These are phyloP conservation scores for Avena eriantha DNA, from an alignment of 176 grass and related monocot species.

Conservation along the genomic window DNA sequence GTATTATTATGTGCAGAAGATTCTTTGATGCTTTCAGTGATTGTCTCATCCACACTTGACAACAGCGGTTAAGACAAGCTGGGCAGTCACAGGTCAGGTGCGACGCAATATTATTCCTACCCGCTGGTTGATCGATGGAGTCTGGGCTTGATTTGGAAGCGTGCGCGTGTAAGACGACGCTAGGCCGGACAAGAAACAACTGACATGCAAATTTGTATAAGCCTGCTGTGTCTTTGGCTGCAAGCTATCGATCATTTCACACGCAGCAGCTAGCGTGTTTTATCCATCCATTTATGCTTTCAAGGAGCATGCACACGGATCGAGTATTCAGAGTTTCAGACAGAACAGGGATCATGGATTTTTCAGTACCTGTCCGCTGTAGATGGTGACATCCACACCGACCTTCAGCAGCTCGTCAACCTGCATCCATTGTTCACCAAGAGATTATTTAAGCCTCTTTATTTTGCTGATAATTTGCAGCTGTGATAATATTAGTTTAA, in stretches of 20 bases:
- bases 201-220: no score
- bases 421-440: conserved; percentile 35
- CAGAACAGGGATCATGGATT: background rate
- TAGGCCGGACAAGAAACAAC: background rate
- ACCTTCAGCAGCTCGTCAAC: conserved; percentile 82
- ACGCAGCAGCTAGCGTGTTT: no score
- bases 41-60: background rate
- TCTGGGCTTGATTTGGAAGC: conserved; percentile 25
- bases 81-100: conserved; percentile 26
- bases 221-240: no score
- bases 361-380: conserved; percentile 74
- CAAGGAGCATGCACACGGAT: background rate
- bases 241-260: background rate
- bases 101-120: conserved; percentile 8
- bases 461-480: no score
- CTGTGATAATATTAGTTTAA: no score
- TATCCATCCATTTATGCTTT: background rate
- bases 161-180: conserved; percentile 4
- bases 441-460: background rate
- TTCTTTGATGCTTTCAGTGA: background rate
- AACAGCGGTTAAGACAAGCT: conserved; percentile 24
- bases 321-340: no score
- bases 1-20: conserved; percentile 8
- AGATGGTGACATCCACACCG: conserved; percentile 75
- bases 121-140: background rate